Evolutionary conservation across 2,329 filamentous ascomycete species (phyloP).

Genomic region (Cladorrhinum sp.): DNA sequence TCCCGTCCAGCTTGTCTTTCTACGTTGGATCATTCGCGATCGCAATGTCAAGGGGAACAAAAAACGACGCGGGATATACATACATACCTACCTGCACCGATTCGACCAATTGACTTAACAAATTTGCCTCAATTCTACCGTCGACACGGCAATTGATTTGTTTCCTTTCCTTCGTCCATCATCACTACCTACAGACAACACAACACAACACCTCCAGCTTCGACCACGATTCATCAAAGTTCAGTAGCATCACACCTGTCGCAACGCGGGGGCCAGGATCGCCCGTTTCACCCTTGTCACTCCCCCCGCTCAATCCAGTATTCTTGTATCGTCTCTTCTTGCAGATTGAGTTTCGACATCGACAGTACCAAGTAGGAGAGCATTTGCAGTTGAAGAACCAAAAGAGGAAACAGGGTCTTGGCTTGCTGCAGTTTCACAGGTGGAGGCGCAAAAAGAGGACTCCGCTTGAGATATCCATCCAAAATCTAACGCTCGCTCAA

Average conservation of each 20-base stretch:
- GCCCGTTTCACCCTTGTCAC: not conserved
- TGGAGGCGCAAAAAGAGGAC: not conserved
- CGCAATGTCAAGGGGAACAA: not conserved
- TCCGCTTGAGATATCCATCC: not conserved
- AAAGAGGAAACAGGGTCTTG: not conserved
- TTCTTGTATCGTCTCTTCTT: not conserved
- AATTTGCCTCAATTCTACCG: not conserved
- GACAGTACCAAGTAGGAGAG: not conserved
- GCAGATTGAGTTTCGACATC: not conserved
- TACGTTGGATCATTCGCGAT: not conserved
- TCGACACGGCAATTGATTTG: not conserved
- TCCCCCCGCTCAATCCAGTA: not conserved
- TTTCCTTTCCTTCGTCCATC: not conserved
- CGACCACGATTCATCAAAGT: not conserved
- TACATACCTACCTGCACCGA: not conserved
- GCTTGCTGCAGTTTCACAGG: not conserved
- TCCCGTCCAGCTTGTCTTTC: not conserved
- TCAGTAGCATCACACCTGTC: not conserved
- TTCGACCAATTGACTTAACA: not conserved
- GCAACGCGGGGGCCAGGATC: not conserved
- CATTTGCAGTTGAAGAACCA: not conserved
- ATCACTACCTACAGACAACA: not conserved
- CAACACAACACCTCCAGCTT: not conserved
- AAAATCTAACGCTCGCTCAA: conserved; percentile 3
- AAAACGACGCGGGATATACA: not conserved